These are phyloP conservation scores for Cercospora citrullina DNA, from an alignment of 2,329 filamentous ascomycete genomes.

Conservation along the genomic window DNA sequence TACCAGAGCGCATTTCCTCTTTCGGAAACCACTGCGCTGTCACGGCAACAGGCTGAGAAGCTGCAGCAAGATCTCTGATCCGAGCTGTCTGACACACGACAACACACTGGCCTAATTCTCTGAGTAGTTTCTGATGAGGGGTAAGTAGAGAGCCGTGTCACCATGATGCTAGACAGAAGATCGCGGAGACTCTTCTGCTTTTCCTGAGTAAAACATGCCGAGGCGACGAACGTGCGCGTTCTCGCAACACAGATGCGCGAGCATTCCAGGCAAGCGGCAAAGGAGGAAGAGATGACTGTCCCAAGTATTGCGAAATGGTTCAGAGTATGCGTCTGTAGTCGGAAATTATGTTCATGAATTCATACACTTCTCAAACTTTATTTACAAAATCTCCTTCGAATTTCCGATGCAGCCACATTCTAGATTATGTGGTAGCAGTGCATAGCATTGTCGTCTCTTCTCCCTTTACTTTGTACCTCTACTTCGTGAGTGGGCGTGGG, in stretches of 20 bases:
- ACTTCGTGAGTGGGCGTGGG: constrained; percentile 31
- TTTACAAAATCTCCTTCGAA: not conserved
- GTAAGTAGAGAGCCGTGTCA: not conserved
- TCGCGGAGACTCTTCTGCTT: not conserved
- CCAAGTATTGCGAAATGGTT: no score
- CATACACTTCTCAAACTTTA: not conserved
- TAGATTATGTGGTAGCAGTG: not conserved
- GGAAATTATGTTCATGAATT: not conserved
- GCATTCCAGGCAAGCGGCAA: no score
- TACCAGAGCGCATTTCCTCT: not conserved
- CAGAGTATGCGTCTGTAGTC: no score
- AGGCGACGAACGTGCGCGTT: not conserved
- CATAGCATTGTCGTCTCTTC: not conserved
- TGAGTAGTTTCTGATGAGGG: not conserved
- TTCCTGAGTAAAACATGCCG: not conserved
- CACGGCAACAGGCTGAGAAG: not conserved
- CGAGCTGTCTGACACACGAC: not conserved
- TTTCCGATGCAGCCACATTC: not conserved
- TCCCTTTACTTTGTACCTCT: not conserved
- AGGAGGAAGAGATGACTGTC: no score
- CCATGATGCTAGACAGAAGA: not conserved
- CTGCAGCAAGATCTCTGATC: not conserved
- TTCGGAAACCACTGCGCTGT: not conserved
- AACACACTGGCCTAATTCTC: not conserved
- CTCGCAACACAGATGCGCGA: no score